phyloP scores from a whole-genome alignment of 2,329 filamentous ascomycete species.

The Davidsoniella neocaledoniae region DNA sequence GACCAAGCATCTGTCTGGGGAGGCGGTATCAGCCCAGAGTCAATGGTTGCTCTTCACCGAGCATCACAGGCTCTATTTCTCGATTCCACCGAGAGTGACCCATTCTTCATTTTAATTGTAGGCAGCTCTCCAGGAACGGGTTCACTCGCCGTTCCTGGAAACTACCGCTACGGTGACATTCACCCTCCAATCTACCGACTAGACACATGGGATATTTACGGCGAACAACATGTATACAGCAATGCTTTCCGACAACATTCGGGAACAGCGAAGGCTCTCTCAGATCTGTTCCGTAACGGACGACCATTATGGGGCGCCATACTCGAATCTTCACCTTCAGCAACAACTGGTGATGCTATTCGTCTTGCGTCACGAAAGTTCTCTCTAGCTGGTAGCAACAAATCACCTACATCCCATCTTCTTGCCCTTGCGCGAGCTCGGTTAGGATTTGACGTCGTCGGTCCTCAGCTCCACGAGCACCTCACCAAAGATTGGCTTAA shows the following conservation, averaged over 20 bases:
- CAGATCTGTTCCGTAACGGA: constrained; percentile 6
- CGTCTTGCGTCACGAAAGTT: constrained; percentile 7
- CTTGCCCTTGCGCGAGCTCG: constrained; percentile 6
- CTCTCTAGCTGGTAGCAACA: neutral
- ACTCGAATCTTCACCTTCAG: constrained; percentile 2
- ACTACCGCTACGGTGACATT: constrained; percentile 3
- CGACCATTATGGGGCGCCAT: constrained; percentile 11
- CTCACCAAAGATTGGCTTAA: constrained; percentile 8
- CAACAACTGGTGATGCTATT: constrained; percentile 7
- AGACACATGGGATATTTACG: constrained; percentile 6
- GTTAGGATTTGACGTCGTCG: constrained; percentile 2
- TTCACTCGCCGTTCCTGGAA: neutral
- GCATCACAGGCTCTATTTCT: constrained; percentile 11
- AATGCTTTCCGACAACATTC: neutral
- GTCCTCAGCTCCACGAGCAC: constrained; percentile 4
- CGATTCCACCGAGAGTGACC: neutral
- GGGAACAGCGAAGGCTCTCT: neutral
- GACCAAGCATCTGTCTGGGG: neutral
- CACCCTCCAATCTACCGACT: constrained; percentile 10
- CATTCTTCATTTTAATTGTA: constrained; percentile 7
- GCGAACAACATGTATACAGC: neutral
- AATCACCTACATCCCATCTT: constrained; percentile 2
- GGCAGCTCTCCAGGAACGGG: neutral
- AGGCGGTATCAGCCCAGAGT: constrained; percentile 5
- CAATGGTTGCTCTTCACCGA: constrained; percentile 4